Evolutionary conservation across 1,284 basidiomycete species (phyloP).

Genomic region (Boletus holoroseus): DNA sequence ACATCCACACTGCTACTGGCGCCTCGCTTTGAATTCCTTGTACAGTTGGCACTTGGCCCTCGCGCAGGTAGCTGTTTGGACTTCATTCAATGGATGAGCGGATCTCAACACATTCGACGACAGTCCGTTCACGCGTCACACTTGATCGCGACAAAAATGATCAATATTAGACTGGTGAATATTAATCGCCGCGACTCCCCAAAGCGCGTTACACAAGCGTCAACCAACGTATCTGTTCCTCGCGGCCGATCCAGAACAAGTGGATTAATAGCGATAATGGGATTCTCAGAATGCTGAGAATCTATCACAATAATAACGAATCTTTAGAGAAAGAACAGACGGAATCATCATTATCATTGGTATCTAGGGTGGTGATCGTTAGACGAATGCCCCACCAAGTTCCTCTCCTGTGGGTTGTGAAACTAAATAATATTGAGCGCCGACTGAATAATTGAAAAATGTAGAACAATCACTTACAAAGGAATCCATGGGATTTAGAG

Average conservation of each 20-base stretch:
- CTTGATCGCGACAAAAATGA: constrained; percentile 28
- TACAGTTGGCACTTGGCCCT: too few relatives aligned
- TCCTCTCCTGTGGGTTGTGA: constrained; percentile 44
- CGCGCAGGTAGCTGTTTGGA: constrained; percentile 29
- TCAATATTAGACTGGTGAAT: constrained; percentile 24
- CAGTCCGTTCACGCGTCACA: constrained; percentile 22
- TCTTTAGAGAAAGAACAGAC: constrained; percentile 30
- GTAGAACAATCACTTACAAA: constrained; percentile 44
- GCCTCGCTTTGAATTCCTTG: constrained; percentile 36
- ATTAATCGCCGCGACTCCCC: constrained; percentile 26
- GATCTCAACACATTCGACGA: constrained; percentile 24
- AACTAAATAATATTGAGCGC: constrained; percentile 32
- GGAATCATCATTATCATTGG: constrained; percentile 39
- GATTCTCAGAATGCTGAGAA: constrained; percentile 38
- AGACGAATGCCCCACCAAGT: constrained; percentile 46
- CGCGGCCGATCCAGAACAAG: constrained; percentile 30
- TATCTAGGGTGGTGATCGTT: constrained; percentile 47
- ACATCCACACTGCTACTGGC: constrained; percentile 37
- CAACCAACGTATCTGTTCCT: constrained; percentile 28
- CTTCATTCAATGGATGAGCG: constrained; percentile 25
- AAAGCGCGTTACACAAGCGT: constrained; percentile 27
- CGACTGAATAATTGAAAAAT: neutral
- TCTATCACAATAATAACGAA: constrained; percentile 38
- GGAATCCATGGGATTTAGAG: constrained; percentile 50
- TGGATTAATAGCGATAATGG: constrained; percentile 30